Evolutionary conservation across 2,329 filamentous ascomycete genomes (phyloP), one percentile per base, ranked within the genome.

Genomic region (Akanthomyces dipterigenus): DNA sequence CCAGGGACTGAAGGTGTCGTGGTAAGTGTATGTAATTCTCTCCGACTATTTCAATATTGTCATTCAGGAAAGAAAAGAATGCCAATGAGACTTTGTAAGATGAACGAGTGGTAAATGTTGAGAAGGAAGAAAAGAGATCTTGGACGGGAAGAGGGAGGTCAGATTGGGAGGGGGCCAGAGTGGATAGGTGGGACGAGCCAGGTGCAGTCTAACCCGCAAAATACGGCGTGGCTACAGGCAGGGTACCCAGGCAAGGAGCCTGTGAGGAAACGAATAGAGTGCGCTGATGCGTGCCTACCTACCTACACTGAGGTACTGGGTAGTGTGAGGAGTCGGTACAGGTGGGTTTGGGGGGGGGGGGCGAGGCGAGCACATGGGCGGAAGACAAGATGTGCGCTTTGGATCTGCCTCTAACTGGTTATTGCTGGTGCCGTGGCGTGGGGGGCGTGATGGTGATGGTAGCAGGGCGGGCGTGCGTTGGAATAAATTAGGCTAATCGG

Each of bases 291-390:
- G n/a, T n/a, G n/a, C n/a, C n/a, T n/a, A n/a, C n/a, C n/a, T n/a
- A n/a, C n/a, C n/a, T n/a, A n/a, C n/a, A n/a, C n/a, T n/a, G n/a
- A n/a, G n/a, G n/a, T n/a, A n/a, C n/a, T n/a, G n/a, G n/a, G n/a
- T n/a, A n/a, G 46, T 31, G 31, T 3, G 18, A 53, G 24, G 7
- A 24, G 18, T 6, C 36, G 24, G 24, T 55, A 31, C 24, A 43
- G n/a, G 54, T 56, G 54, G 54, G 42, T 56, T 56, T 28, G 42
- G 42, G 42, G 56, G 46, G 51, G 34, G 36, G 42, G 42, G 42
- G 56, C 56, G 51, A 43, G 36, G 56, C 56, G 56, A 59, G 46
- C 56, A 59, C 56, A 59, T 59, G 56, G 56, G 46, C 46, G 45
- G 56, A 48, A 59, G 56, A 51, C 56, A 59, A 59, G 56, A 59